A percentile compares a stretch with the other conserved stretches of the same genome.
phyloP scores from a whole-genome alignment of 257 asterid genomes.

The Scutellaria baicalensis region DNA sequence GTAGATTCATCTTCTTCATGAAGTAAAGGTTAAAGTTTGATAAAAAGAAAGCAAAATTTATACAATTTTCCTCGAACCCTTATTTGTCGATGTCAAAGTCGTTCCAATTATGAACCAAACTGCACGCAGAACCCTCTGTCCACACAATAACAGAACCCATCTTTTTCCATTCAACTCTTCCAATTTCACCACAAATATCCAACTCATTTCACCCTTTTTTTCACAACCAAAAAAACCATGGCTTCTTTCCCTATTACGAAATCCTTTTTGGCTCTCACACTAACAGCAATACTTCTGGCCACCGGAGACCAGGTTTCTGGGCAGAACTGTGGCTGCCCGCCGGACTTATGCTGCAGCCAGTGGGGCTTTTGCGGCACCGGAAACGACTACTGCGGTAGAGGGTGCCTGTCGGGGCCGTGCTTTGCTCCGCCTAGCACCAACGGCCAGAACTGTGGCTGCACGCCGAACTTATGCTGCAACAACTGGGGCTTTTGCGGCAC shows the following conservation, averaged over 20 bases:
- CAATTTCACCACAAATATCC: background rate
- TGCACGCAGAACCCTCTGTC: background rate
- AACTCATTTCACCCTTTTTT: background rate
- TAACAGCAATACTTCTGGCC: background rate
- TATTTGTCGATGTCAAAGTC: too few species aligned
- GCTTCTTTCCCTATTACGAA: background rate
- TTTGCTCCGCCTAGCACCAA: background rate
- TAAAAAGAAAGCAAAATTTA: too few species aligned
- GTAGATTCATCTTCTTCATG: too few species aligned
- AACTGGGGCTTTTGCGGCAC: conserved; percentile 12
- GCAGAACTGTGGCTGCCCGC: conserved; percentile 13
- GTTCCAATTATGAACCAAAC: background rate
- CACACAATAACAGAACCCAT: background rate
- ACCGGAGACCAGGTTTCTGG: background rate
- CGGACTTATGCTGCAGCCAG: conserved; percentile 11
- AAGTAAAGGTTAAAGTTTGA: too few species aligned
- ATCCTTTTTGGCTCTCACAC: too few species aligned
- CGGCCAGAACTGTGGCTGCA: conserved; percentile 17
- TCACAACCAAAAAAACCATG: background rate
- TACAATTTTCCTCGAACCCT: too few species aligned
- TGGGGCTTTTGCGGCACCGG: conserved; percentile 12
- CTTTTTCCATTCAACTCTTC: too few species aligned
- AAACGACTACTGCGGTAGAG: conserved; percentile 7
- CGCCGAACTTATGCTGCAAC: conserved; percentile 8
- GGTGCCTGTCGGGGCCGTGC: conserved; percentile 21